These are phyloP conservation scores for Colletotrichum godetiae DNA, from an alignment of 2,329 filamentous ascomycete species.

Conservation along the genomic window DNA sequence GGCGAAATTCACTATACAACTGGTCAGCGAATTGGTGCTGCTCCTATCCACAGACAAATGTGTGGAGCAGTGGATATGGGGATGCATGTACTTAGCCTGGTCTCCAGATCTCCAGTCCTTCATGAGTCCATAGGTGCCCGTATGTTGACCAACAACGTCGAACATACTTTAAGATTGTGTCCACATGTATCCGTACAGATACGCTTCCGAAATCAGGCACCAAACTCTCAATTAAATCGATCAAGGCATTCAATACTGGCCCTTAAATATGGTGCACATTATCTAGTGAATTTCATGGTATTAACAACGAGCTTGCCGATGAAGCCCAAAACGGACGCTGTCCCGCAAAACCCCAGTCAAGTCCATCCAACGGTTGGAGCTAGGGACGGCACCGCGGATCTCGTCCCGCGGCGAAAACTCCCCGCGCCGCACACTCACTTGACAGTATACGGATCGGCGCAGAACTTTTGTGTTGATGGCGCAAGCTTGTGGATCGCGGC, in stretches of 20 bases:
- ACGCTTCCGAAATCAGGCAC: too few species aligned
- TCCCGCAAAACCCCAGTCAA: not conserved
- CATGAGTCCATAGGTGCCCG: too few species aligned
- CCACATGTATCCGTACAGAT: too few species aligned
- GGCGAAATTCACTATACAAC: not conserved
- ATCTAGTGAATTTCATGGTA: not conserved
- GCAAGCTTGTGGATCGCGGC: not conserved
- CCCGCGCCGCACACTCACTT: not conserved
- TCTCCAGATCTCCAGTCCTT: too few species aligned
- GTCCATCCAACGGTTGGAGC: not conserved
- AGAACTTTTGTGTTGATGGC: not conserved
- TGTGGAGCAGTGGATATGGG: too few species aligned
- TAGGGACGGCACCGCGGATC: not conserved
- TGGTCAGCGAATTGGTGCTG: not conserved
- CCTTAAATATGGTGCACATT: not conserved
- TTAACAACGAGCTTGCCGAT: not conserved
- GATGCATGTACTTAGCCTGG: too few species aligned
- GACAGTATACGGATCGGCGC: not conserved
- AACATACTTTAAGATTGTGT: too few species aligned
- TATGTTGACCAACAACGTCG: too few species aligned
- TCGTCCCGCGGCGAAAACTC: not conserved
- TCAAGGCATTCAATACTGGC: not conserved
- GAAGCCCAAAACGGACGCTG: not conserved
- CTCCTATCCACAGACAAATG: too few species aligned
- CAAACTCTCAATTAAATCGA: too few species aligned